These are phyloP conservation scores for Arabidopsis hybrid DNA, from an alignment of 441 rosid genomes.

Conservation along the genomic window DNA sequence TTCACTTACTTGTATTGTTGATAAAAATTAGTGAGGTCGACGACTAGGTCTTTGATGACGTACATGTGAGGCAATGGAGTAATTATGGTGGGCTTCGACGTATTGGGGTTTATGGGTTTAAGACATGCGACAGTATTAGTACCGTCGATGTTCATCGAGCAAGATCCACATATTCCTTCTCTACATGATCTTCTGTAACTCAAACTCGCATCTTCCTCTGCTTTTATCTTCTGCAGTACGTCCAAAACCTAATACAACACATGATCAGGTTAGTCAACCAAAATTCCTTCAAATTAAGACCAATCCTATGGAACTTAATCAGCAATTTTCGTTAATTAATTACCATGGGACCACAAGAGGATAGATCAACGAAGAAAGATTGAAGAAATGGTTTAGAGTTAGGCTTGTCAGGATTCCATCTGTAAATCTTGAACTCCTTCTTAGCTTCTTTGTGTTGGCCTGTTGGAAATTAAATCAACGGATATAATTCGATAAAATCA, in stretches of 20 bases:
- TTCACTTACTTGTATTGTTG: slow-evolving; percentile 58
- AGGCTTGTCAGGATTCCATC: slow-evolving; percentile 64
- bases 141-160: slow-evolving; percentile 74
- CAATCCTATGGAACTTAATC: not conserved
- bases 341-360: slow-evolving; percentile 69
- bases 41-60: slow-evolving; percentile 66
- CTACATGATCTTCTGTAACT: slow-evolving; percentile 69
- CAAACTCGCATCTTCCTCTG: slow-evolving; percentile 63
- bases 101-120: slow-evolving; percentile 56
- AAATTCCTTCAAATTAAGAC: not conserved
- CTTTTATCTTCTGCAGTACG: slow-evolving; percentile 70
- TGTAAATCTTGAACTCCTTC: slow-evolving; percentile 69
- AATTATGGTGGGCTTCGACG: slow-evolving; percentile 52
- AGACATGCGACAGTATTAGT: slow-evolving; percentile 73
- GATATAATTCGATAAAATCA: not conserved
- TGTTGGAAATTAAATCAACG: slow-evolving; percentile 1
- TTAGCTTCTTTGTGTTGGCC: slow-evolving; percentile 32
- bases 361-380: slow-evolving; percentile 61
- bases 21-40: slow-evolving; percentile 72
- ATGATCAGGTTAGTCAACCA: not conserved
- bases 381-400: slow-evolving; percentile 60
- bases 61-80: slow-evolving; percentile 75
- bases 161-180: slow-evolving; percentile 83
- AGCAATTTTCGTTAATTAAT: not conserved
- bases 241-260: slow-evolving; percentile 60